These are phyloP conservation scores for Ceratobasidium theobromae DNA, from an alignment of 1,284 basidiomycete species.

Conservation along the genomic window DNA sequence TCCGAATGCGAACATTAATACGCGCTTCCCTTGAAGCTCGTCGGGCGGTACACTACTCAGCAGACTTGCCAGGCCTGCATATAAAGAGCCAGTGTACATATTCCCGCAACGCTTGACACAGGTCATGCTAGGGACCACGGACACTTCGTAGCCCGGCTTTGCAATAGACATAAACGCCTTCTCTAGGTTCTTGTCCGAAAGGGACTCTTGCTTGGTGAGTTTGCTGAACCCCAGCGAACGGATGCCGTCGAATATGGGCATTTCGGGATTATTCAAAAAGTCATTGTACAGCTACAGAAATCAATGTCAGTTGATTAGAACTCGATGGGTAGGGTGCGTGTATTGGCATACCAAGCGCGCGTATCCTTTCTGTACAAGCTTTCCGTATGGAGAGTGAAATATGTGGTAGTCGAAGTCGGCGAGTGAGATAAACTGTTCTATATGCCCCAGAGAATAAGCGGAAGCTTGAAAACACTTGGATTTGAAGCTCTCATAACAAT, in stretches of 20 bases:
- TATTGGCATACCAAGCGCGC: conserved; percentile 63
- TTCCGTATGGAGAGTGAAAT: conserved; percentile 95
- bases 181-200: conserved; percentile 92
- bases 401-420: conserved; percentile 85
- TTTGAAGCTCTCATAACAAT: conserved; percentile 83
- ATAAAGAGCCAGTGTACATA: conserved; percentile 97
- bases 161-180: conserved; percentile 83
- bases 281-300: conserved; percentile 71
- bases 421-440: conserved; percentile 45
- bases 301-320: background rate
- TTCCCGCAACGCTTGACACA: conserved; percentile 89
- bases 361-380: conserved; percentile 96
- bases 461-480: too few species aligned
- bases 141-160: conserved; percentile 65
- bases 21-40: conserved; percentile 74
- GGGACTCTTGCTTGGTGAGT: conserved; percentile 67
- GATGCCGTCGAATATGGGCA: conserved; percentile 73
- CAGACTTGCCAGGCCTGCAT: conserved; percentile 86
- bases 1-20: conserved; percentile 92
- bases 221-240: conserved; percentile 66
- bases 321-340: background rate
- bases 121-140: conserved; percentile 69
- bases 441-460: conserved; percentile 42
- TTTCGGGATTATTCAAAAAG: conserved; percentile 79
- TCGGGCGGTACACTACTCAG: conserved; percentile 67